These are phyloP conservation scores for Chytriomyces confervae DNA, from an alignment of 192 early-diverging fungal species.

Conservation along the genomic window DNA sequence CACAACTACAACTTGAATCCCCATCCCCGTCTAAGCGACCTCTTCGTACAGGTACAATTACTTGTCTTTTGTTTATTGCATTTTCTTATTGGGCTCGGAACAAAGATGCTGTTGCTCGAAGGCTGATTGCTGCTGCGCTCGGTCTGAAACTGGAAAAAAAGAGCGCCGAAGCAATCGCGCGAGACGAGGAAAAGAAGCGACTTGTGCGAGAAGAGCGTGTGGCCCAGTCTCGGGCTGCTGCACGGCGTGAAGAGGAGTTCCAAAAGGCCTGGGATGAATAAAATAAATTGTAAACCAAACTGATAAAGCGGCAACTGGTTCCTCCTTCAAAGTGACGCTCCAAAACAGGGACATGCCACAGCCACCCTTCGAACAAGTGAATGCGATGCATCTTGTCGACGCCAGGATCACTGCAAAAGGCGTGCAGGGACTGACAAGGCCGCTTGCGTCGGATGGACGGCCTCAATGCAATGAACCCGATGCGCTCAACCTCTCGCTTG, in stretches of 20 bases:
- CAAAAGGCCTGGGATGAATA: constrained; percentile 30
- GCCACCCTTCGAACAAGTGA: no score
- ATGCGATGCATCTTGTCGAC: no score
- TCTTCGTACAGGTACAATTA: not conserved
- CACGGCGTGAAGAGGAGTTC: constrained; percentile 15
- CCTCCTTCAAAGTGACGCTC: no score
- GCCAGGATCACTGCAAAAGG: no score
- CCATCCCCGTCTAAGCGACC: not conserved
- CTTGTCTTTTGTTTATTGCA: not conserved
- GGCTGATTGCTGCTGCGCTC: constrained; percentile 76
- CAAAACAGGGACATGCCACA: no score
- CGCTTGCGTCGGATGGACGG: no score
- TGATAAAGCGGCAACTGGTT: no score
- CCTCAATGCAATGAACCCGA: no score
- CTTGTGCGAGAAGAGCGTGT: constrained; percentile 42
- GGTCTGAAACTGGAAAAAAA: constrained; percentile 59
- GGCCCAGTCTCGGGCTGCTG: constrained; percentile 13
- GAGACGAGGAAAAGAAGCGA: constrained; percentile 45
- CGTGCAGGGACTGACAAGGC: no score
- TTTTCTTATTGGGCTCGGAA: not conserved
- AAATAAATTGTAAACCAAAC: not conserved
- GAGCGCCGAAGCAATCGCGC: constrained; percentile 40
- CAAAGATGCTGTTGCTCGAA: constrained; percentile 76
- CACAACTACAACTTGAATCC: not conserved
- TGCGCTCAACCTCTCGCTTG: no score